Conservation (phyloP, 257 asterid genomes). For the Verbascum thapsus region DNA sequence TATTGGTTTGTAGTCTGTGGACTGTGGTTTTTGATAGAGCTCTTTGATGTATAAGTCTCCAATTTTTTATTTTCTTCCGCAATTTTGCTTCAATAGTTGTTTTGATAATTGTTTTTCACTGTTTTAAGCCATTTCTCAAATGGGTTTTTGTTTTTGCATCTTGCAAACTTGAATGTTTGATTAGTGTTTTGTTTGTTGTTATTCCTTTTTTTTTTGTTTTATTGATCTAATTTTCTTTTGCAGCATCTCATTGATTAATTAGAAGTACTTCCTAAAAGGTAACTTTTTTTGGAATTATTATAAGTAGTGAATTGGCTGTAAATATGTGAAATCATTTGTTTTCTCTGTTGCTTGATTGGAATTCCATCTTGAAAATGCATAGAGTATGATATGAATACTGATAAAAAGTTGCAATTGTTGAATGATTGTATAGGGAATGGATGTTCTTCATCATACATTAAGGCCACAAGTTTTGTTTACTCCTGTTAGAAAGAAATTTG, state of each 20-base stretch:
- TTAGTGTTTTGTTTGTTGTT: too few species aligned
- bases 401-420: constrained; percentile 8
- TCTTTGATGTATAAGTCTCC: neutral
- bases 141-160: neutral
- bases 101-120: too few species aligned
- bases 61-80: neutral
- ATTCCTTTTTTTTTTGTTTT: neutral
- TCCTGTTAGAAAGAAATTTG: constrained; percentile 24
- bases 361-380: neutral
- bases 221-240: neutral
- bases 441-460: constrained; percentile 43
- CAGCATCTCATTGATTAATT: too few species aligned
- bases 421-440: constrained; percentile 44
- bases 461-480: constrained; percentile 34
- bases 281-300: neutral
- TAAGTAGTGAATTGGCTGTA: neutral
- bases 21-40: too few species aligned
- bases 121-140: neutral
- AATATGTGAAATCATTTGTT: neutral
- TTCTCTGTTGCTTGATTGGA: neutral
- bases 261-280: neutral
- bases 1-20: too few species aligned
- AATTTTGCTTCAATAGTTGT: neutral
- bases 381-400: neutral
- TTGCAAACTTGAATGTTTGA: too few species aligned